These are phyloP conservation scores for Diaporthe nobilis DNA, from an alignment of 2,329 filamentous ascomycete species.

Conservation along the genomic window DNA sequence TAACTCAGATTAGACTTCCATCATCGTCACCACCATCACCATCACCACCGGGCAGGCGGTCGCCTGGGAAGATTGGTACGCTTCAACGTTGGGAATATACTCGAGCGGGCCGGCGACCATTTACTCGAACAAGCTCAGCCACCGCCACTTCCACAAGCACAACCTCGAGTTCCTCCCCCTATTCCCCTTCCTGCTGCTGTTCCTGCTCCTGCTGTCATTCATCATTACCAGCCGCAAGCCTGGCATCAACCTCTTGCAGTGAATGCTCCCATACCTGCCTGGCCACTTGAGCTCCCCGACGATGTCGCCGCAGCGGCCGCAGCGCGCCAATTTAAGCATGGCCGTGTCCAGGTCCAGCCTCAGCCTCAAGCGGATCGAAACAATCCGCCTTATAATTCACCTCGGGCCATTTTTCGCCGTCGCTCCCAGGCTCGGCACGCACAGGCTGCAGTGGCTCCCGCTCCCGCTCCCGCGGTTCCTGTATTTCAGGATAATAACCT, in stretches of 20 bases:
- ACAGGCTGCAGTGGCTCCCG: background rate
- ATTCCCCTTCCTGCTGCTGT: background rate
- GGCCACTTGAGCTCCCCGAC: background rate
- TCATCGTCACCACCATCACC: background rate
- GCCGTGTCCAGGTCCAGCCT: background rate
- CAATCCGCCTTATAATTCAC: background rate
- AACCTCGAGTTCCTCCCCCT: background rate
- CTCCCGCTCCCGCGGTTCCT: background rate
- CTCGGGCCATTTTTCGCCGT: background rate
- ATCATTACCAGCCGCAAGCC: background rate
- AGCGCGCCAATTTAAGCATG: background rate
- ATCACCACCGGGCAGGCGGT: background rate
- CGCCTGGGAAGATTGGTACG: background rate
- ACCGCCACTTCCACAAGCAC: background rate
- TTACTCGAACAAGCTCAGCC: background rate
- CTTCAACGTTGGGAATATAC: background rate
- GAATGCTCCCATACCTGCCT: background rate
- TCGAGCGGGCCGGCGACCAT: background rate
- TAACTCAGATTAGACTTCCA: conserved; percentile 15
- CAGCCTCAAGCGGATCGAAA: background rate
- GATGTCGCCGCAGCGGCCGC: background rate
- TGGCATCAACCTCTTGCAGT: background rate
- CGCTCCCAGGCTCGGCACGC: background rate
- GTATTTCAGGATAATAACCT: background rate
- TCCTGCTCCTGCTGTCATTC: background rate